phyloP scores from a whole-genome alignment of 2,329 filamentous ascomycete genomes.

The Ascomycota sp. region DNA sequence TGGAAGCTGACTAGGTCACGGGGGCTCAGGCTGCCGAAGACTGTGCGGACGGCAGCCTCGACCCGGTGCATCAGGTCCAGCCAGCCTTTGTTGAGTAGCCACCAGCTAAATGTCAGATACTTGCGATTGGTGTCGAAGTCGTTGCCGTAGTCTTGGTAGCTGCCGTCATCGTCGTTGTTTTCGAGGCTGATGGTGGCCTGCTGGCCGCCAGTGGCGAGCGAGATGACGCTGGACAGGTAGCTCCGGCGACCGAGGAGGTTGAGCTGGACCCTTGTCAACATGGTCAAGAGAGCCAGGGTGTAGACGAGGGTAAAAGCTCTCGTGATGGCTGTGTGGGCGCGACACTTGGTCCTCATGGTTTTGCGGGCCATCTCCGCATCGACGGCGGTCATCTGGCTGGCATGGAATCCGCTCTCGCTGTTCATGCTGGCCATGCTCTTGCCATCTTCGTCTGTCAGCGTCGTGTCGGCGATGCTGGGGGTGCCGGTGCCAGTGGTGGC shows the following conservation, averaged over 20 bases:
- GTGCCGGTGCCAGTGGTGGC: constrained; percentile 30
- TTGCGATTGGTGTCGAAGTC: constrained; percentile 93
- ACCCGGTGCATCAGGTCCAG: constrained; percentile 64
- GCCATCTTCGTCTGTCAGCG: constrained; percentile 64
- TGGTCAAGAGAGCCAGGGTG: constrained; percentile 68
- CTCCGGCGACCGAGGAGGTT: constrained; percentile 90
- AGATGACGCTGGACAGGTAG: constrained; percentile 89
- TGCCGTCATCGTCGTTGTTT: constrained; percentile 78
- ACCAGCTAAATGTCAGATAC: constrained; percentile 96
- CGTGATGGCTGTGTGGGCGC: constrained; percentile 43
- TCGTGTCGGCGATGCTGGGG: constrained; percentile 45
- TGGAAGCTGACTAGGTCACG: constrained; percentile 73
- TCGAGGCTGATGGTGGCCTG: constrained; percentile 71
- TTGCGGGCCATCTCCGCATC: constrained; percentile 34
- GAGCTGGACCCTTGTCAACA: constrained; percentile 86
- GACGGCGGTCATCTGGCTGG: constrained; percentile 46
- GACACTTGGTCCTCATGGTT: constrained; percentile 62
- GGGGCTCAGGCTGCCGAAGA: constrained; percentile 76
- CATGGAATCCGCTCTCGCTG: constrained; percentile 67
- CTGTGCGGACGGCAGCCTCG: constrained; percentile 65
- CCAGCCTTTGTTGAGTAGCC: constrained; percentile 84
- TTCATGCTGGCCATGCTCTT: constrained; percentile 56
- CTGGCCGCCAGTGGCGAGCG: constrained; percentile 56
- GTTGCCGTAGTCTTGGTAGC: constrained; percentile 65
- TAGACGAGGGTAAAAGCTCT: constrained; percentile 83